Base-by-base conservation (phyloP, 1,284 basidiomycete genomes). In the Melanopsichium pennsylvanicum region DNA sequence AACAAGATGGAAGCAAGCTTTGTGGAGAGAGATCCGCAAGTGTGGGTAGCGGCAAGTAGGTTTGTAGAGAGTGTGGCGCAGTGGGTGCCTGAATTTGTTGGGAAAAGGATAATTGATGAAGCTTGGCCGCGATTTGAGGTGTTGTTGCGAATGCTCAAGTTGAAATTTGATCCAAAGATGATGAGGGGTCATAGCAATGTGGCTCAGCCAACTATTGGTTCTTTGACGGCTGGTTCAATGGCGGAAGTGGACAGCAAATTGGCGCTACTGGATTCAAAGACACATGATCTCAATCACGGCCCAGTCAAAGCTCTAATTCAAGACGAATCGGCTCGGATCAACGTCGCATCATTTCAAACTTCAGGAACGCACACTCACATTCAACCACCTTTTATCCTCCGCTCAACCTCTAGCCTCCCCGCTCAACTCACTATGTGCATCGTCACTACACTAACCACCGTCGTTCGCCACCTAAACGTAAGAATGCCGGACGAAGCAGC, bases 91-190 rank as follows among this genome's bases (percentile, higher is more conserved):
- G 77, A 75, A 5, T 76, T 69, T 37, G 57, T 79, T 19, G 70
- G 69, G 2, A 57, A 67, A 35, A 36, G 55, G 35, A 48, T 79
- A 19, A 35, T 75, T 5, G 51, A 72, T 18, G 72, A 80, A 13
- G 77, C 63, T 10, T 76, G 75, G 76, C 78, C 76, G 5, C 48
- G 77, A 5, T 62, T 76, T 35, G 43, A 47, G 10, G 18, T 35
- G 31, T 31, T 79, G 29, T 39, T 79, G 23, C 21, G 21, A 13
- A 12, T 70, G 47, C 27, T 60, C 21, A 44, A 43, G 33, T 49
- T 46, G 43, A 54, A 48, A 49, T 60, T 57, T 37, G 47, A 56
- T 49, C 49, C 56, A 15, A 16, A 59, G 9, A 54, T 38, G 40
- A 16, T 2, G 15, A 12, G 39, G 9, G 18, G 25, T 1, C 25